Conservation (phyloP, 495 filamentous ascomycete species). For the Daldinia grandis region DNA sequence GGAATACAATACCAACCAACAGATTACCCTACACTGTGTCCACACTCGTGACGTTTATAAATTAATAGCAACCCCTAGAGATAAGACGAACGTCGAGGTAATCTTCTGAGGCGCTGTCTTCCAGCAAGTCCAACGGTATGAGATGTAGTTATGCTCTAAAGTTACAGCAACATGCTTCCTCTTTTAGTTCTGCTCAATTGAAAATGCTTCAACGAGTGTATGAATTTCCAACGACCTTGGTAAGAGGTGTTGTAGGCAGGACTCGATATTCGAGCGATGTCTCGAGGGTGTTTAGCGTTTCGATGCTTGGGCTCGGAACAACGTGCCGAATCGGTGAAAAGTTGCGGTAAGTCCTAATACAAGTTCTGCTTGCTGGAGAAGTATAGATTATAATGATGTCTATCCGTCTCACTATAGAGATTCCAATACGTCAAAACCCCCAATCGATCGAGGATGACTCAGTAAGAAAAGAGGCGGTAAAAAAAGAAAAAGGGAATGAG, state of each 20-base stretch:
- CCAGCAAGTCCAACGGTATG: conserved; percentile 26
- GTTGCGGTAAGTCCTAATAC: conserved; percentile 64
- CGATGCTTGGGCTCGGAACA: conserved; percentile 22
- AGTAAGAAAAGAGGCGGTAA: conserved; percentile 10
- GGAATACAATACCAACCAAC: conserved; percentile 6
- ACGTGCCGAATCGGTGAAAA: conserved; percentile 41
- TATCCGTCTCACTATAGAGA: conserved; percentile 9
- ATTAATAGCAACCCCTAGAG: not conserved
- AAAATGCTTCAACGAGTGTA: conserved; percentile 8
- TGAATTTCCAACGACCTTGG: conserved; percentile 1
- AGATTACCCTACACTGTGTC: not conserved
- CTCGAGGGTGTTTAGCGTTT: conserved; percentile 17
- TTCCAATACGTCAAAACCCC: conserved; percentile 18
- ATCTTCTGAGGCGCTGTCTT: not conserved
- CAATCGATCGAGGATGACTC: conserved; percentile 37
- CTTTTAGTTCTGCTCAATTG: conserved; percentile 23
- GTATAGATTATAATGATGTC: not conserved
- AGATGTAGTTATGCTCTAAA: conserved; percentile 7
- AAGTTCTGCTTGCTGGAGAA: conserved; percentile 33
- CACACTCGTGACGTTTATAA: conserved; percentile 1
- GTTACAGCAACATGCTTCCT: conserved; percentile 40
- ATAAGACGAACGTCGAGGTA: not conserved
- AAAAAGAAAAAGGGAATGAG: conserved; percentile 5
- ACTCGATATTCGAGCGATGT: conserved; percentile 20
- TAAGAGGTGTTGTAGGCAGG: conserved; percentile 7